Evolutionary conservation across 331 rosid species (phyloP).

Genomic region (Ulmus americana): DNA sequence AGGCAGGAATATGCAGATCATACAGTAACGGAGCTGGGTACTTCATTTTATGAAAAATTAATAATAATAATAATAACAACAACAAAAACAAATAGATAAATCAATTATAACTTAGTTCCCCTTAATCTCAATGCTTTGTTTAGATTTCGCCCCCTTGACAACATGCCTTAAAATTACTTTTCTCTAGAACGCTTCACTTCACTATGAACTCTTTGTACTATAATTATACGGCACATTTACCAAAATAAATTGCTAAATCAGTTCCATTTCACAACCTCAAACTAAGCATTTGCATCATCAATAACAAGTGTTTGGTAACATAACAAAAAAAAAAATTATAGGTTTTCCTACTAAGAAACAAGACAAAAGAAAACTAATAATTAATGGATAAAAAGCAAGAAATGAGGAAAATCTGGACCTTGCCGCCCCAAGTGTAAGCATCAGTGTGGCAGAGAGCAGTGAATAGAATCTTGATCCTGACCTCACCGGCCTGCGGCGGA

Average conservation of each 20-base stretch:
- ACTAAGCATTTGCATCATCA: neutral
- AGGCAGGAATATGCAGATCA: no score
- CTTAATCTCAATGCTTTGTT: no score
- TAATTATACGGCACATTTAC: neutral
- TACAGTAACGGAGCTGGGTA: no score
- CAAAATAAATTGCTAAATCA: neutral
- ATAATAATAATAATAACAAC: no score
- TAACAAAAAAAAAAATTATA: neutral
- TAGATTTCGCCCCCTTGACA: no score
- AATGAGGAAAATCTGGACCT: constrained; percentile 33
- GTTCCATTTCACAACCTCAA: neutral
- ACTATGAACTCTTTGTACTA: no score
- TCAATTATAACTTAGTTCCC: no score
- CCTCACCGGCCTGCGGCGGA: constrained; percentile 86
- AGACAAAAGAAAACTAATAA: neutral
- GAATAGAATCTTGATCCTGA: constrained; percentile 68
- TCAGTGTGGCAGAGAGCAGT: constrained; percentile 92
- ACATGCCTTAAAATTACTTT: no score
- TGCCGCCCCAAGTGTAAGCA: constrained; percentile 94
- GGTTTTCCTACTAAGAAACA: neutral
- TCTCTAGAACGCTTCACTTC: no score
- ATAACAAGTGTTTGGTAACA: neutral
- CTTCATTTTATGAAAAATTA: no score
- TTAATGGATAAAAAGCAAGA: neutral
- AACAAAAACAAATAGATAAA: no score